Base-by-base conservation (phyloP, 441 rosid species). In the Oxalis stricta region DNA sequence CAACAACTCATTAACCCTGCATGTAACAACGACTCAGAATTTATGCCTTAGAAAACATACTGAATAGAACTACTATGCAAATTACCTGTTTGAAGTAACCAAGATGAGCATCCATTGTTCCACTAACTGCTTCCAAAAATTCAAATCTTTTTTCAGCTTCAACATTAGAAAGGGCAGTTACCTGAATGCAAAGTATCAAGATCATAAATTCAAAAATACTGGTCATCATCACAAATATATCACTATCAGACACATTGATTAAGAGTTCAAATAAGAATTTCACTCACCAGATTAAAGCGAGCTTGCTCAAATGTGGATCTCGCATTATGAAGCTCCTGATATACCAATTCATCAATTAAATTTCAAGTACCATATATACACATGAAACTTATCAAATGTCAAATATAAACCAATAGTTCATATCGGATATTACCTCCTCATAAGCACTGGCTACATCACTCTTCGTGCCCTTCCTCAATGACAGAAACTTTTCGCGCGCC, bases 51-150 rank as follows among this genome's bases (percentile, higher is more conserved):
- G 19, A 36, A 14, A 57, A 54, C 50, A 55, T 36, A 48, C 18
- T 37, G 37, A 49, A 31, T 44, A 45, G 26, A 36, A 15, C 20
- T 14, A 10, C 32, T 41, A 33, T 38, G 37, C 44, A 33, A 60
- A 44, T 19, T 56, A 77, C 99, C 69, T 93, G 96, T 68, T 88
- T 93, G 57, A 88, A 93, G 74, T 93, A 88, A 42, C 93, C 84
- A 63, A 82, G 96, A 75, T 88, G 99, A 5, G 99, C 99, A 71
- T 93, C 96, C 99, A 93, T 93, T 2, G 97, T 93, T 40, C 96
- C 96, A 38, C 97, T 88, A 53, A 88, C 91, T 57, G 97, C 94
- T 75, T 93, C 97, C 54, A 88, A 65, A 63, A 93, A 93, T 62
- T 93, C 97, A 71, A 82, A 93, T 71, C 94, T 88, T 59, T 80